Base-by-base conservation (phyloP, 2,329 filamentous ascomycete species). In the Colletotrichum falcatum region DNA sequence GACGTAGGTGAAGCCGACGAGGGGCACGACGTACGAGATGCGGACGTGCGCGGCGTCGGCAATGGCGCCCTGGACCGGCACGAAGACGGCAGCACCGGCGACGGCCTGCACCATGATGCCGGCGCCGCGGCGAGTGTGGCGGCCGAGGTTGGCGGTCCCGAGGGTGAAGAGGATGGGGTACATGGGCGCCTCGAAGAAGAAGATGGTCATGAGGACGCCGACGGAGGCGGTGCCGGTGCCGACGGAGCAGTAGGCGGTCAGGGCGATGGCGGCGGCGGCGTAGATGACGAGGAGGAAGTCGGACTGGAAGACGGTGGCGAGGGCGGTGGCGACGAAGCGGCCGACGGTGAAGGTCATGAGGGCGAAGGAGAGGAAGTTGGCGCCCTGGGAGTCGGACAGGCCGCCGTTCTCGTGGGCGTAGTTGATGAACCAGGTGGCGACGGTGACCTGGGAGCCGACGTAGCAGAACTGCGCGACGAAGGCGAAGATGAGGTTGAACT, bases 381-480 rank as follows among this genome's bases (percentile, higher is more conserved):
- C 61, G 61, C 61, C 60, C 56, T 69, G 67, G 53, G 49, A 48
- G 58, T 58, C 61, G 83, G 90, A 88, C 20, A 88, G 73, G 33
- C 82, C 81, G 26, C 83, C 84, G 49, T 70, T 69, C 61, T 91
- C 88, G 35, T 83, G 85, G 23, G 86, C 86, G 77, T 92, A 92
- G 81, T 93, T 93, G 83, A 93, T 92, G 80, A 93, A 93, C 80
- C 92, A 93, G 63, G 80, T 81, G 2, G 89, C 89, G 66, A 91
- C 88, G 67, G 87, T 88, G 48, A 91, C 84, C 77, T 95, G 92
- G 0, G 91, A 89, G 56, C 93, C 93, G 0, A 85, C 91, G 78
- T 95, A 96, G 78, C 90, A 93, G 81, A 94, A 94, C 75, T 95
- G 92, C 0, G 92, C 91, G 74, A 90, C 88, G 0, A 91, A 88